Base-by-base conservation (phyloP, 140 eudicot genomes). In the Flaveria floridana region DNA sequence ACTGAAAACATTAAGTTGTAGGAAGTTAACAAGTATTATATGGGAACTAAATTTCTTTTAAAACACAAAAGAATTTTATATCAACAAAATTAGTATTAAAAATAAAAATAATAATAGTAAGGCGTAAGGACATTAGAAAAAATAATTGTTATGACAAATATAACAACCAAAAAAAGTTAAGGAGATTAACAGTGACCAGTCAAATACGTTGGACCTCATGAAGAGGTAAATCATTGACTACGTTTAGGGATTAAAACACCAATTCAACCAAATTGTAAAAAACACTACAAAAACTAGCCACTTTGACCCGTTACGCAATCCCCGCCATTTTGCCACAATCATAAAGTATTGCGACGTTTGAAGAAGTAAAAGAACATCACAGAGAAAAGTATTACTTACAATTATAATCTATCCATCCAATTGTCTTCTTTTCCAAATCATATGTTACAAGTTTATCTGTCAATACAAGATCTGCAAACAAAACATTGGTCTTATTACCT, bases 371-470 rank as follows among this genome's bases (percentile, higher is more conserved):
- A 34, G 76, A 68, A 70, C 23, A 3, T 11, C 12, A 44, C 58
- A 56, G 44, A 20, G 12, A 41, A 57, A 15, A 14, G 34, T 53
- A 25, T 56, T 56, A 85, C 98, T 87, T 79, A 89, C 95, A 89
- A 79, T 92, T 92, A 76, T 89, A 83, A 3, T 84, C 82, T 0
- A 87, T 69, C 98, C 98, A 89, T 76, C 98, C 98, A 75, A 92
- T 76, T 25, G 88, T 85, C 80, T 86, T 86, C 71, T 92, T 86
- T 71, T 87, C 98, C 37, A 92, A 83, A 79, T 89, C 93, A 73
- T 87, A 92, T 51, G 85, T 68, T 18, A 92, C 89, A 46, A 92
- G 83, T 82, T 85, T 92, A 87, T 88, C 86, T 18, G 96, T 71
- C 71, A 92, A 81, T 37, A 91, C 98, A 74, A 92, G 77, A 82